A percentile compares a stretch with the other conserved stretches of the same genome.
These are phyloP conservation scores for Thelonectria blattea DNA, from an alignment of 2,329 filamentous ascomycete species.

Conservation along the genomic window DNA sequence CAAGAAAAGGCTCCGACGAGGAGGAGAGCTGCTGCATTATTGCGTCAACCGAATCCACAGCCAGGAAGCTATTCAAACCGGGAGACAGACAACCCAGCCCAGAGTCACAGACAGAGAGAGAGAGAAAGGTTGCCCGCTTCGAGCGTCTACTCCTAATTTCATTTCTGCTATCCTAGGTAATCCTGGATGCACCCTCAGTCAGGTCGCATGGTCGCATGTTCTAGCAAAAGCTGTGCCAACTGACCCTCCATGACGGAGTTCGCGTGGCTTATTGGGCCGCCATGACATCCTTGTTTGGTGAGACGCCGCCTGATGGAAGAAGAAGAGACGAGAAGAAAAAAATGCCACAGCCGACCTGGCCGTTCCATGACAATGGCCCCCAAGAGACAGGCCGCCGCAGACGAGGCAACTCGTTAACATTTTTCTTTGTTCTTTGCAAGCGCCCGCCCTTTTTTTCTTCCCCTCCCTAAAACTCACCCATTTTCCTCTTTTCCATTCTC, in stretches of 20 bases:
- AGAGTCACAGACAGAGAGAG: no score
- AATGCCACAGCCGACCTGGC: no score
- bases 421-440: background rate
- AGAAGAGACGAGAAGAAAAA: slow-evolving; percentile 6
- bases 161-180: no score
- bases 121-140: background rate
- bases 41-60: slow-evolving; percentile 38
- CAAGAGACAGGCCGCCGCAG: no score
- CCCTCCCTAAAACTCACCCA: background rate
- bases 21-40: slow-evolving; percentile 37
- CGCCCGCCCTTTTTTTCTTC: background rate
- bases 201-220: slow-evolving; percentile 37
- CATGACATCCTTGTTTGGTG: slow-evolving; percentile 30
- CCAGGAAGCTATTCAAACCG: background rate
- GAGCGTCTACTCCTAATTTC: background rate
- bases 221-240: slow-evolving; percentile 32
- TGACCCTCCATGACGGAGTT: slow-evolving; percentile 37
- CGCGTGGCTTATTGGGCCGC: slow-evolving; percentile 38
- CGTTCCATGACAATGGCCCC: slow-evolving; percentile 5
- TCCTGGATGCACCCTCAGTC: background rate
- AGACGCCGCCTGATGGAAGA: slow-evolving; percentile 18
- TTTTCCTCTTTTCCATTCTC: background rate
- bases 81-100: no score
- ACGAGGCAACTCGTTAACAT: background rate
- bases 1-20: slow-evolving; percentile 16